These are phyloP conservation scores for Pulicaria dysenterica DNA, from an alignment of 129 eudicot species.

Conservation along the genomic window DNA sequence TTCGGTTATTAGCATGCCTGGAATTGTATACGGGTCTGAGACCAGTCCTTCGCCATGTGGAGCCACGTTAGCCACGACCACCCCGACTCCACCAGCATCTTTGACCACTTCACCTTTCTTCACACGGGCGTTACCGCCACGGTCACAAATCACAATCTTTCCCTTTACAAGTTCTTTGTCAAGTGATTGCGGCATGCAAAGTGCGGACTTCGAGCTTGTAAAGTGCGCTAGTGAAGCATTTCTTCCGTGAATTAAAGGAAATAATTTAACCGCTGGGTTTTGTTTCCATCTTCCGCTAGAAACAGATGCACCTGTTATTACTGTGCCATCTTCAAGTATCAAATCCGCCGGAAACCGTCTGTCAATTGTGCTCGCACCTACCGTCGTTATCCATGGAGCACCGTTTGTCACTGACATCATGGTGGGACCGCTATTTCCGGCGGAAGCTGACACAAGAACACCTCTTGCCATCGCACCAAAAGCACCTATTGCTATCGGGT, in stretches of 20 bases:
- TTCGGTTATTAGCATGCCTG: slow-evolving; percentile 59
- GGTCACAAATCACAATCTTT: slow-evolving; percentile 70
- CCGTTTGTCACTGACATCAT: slow-evolving; percentile 50
- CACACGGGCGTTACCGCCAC: slow-evolving; percentile 55
- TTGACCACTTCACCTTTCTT: slow-evolving; percentile 60
- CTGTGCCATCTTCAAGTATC: slow-evolving; percentile 50
- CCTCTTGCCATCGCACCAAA: slow-evolving; percentile 79
- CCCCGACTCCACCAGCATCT: slow-evolving; percentile 69
- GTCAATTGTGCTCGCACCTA: slow-evolving; percentile 88
- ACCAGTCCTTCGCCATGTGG: slow-evolving; percentile 68
- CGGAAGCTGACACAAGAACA: slow-evolving; percentile 73
- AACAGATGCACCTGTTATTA: slow-evolving; percentile 65
- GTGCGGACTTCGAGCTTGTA: slow-evolving; percentile 27
- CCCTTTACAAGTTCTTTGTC: slow-evolving; percentile 50
- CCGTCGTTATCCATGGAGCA: slow-evolving; percentile 90
- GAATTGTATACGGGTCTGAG: slow-evolving; percentile 64
- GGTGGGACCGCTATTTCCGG: slow-evolving; percentile 76
- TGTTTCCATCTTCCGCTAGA: slow-evolving; percentile 34
- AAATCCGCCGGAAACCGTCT: slow-evolving; percentile 67
- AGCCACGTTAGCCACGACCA: slow-evolving; percentile 60
- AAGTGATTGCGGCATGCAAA: slow-evolving; percentile 55
- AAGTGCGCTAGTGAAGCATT: slow-evolving; percentile 40
- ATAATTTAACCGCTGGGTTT: slow-evolving; percentile 9
- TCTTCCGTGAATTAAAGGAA: slow-evolving; percentile 58
- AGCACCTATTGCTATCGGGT: slow-evolving; percentile 77